These are phyloP conservation scores for Quercus aquifolioides DNA, from an alignment of 306 rosid genomes.

Conservation along the genomic window DNA sequence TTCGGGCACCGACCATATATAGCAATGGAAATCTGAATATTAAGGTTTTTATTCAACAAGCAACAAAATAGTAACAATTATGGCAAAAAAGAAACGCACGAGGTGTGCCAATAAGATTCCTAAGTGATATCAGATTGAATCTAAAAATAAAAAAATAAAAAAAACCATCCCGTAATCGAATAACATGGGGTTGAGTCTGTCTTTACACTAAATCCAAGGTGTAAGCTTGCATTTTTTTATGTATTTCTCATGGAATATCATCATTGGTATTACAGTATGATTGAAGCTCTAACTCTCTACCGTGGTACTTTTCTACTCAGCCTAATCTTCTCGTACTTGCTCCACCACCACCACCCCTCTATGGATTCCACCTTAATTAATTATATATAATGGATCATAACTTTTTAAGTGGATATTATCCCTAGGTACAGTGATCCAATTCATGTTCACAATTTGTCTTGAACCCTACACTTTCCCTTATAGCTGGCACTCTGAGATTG, in stretches of 20 bases:
- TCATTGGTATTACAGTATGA: conserved; percentile 23
- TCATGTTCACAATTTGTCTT: not conserved
- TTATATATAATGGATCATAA: not conserved
- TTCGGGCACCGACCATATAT: conserved; percentile 58
- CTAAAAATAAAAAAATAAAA: conserved; percentile 1
- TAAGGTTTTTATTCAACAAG: not conserved
- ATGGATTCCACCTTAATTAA: not conserved
- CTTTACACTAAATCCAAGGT: conserved; percentile 64
- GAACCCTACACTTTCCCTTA: conserved; percentile 8
- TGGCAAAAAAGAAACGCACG: conserved; percentile 46
- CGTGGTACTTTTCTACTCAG: conserved; percentile 10
- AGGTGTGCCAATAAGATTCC: conserved; percentile 48
- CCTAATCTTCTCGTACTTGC: conserved; percentile 19
- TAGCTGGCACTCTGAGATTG: conserved; percentile 27
- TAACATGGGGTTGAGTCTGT: conserved; percentile 76
- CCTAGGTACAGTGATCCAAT: conserved; percentile 14
- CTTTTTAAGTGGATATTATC: conserved; percentile 11
- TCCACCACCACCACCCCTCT: not conserved
- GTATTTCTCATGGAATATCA: conserved; percentile 24
- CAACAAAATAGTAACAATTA: conserved; percentile 19
- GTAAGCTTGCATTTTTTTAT: conserved; percentile 32
- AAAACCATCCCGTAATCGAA: conserved; percentile 40
- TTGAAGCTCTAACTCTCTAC: conserved; percentile 23
- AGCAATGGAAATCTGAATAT: conserved; percentile 6
- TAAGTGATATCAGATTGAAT: conserved; percentile 20